Conservation (phyloP, 1,284 basidiomycete species). For the Fistulinella cinereoalba region DNA sequence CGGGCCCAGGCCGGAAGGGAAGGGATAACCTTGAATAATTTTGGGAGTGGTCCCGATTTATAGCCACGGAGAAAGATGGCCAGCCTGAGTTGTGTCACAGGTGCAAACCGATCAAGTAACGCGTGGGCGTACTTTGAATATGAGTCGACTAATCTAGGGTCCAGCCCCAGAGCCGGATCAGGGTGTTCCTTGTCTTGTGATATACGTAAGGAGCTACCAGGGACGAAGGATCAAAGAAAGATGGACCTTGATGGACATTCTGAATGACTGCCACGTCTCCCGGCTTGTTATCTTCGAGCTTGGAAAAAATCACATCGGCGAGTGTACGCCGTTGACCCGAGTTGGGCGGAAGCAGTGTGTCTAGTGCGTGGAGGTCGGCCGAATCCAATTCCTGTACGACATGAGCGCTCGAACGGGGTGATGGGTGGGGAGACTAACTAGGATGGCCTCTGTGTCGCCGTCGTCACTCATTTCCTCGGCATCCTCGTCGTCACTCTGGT, state of each 20-base stretch:
- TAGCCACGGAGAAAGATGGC: conserved; percentile 87
- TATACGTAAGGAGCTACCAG: conserved; percentile 1
- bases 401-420: conserved; percentile 12
- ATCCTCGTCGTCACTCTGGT: conserved; percentile 53
- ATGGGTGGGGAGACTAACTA: conserved; percentile 45
- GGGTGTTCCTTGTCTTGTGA: conserved; percentile 61
- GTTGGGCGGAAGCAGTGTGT: conserved; percentile 73
- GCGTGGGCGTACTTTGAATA: conserved; percentile 77
- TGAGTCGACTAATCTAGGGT: conserved; percentile 94
- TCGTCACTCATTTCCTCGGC: conserved; percentile 45
- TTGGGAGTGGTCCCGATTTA: conserved; percentile 94
- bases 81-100: conserved; percentile 46
- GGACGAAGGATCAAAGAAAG: background rate
- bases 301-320: conserved; percentile 94
- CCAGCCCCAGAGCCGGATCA: conserved; percentile 89
- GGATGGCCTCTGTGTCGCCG: conserved; percentile 56
- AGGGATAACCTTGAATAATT: conserved; percentile 98
- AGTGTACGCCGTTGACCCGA: conserved; percentile 78
- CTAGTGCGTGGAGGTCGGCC: conserved; percentile 80
- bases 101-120: background rate
- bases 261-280: conserved; percentile 51
- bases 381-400: conserved; percentile 80
- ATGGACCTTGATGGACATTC: conserved; percentile 56
- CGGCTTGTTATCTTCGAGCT: conserved; percentile 66
- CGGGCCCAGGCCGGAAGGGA: conserved; percentile 96